Evolutionary conservation across 331 rosid genomes (phyloP), one percentile per base, ranked within the genome.

Genomic region (Erythrophleum ivorense): DNA sequence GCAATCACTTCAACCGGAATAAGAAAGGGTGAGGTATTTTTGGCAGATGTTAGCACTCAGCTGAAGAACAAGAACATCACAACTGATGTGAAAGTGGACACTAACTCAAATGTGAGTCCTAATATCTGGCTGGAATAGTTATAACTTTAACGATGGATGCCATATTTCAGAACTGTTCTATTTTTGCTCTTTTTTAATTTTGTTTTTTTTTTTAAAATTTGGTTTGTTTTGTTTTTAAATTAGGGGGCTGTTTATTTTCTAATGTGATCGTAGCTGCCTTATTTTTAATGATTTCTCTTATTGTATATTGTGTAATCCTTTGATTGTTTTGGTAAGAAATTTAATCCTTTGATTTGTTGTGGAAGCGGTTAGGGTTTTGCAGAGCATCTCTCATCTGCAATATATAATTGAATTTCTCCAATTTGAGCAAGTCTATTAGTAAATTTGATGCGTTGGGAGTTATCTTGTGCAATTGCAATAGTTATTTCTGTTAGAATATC

Each of bases 51-150:
- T 36, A 93, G 82, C 85, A 90, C 93, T 46, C 91, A 91, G 91
- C 76, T 95, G 78, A 93, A 91, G 97, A 91, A 90, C 91, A 95
- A 95, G 85, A 93, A 95, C 86, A 88, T 95, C 91, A 95, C 99
- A 2, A 89, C 99, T 21, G 96, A 90, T 64, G 58, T 95, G 5
- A 93, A 95, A 93, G 97, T 95, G 49, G 99, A 93, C 89, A 88
- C 97, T 11, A 80, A 86, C 86, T 93, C 99, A 50, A 95, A 88
- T 36, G 99, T 95, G 76, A 89, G 99, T 82, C 5, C 29, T 68
- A 67, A 16, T 33, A 38, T 77, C 40, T 71, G 60, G 33, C 75
- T 43, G 14, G 3, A 36, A 38, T 46, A 41, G 3, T 72, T 71
- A 50, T 52, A 29, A 9, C 70, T 3, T 0, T 4, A 71, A 18